Percentiles rank a stretch among this genome's conserved stretches.
These are phyloP conservation scores for Prosopis cineraria DNA, from an alignment of 306 rosid genomes.

Conservation along the genomic window DNA sequence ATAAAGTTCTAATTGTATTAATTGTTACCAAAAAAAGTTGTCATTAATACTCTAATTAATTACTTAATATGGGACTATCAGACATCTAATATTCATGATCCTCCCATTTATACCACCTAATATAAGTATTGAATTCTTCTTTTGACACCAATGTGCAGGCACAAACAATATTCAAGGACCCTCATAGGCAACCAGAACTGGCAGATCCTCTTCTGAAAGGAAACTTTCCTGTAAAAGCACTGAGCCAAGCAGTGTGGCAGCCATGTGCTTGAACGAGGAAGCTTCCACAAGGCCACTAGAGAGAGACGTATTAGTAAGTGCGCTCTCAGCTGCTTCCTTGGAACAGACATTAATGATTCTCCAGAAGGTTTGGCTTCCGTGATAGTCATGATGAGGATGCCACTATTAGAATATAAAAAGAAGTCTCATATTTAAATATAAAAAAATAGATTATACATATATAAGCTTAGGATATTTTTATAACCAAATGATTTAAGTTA, in stretches of 20 bases:
- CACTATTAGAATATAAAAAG: too few relatives aligned
- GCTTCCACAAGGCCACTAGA: slow-evolving; percentile 70
- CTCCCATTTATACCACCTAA: not conserved
- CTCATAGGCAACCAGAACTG: slow-evolving; percentile 62
- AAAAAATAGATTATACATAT: too few relatives aligned
- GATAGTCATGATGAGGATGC: not conserved
- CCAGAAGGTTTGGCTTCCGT: not conserved
- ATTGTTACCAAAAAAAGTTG: too few relatives aligned
- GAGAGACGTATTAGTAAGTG: slow-evolving; percentile 81
- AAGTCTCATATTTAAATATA: too few relatives aligned
- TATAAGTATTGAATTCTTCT: not conserved
- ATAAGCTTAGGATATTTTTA: too few relatives aligned
- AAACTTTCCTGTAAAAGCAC: slow-evolving; percentile 61
- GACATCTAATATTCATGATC: too few relatives aligned
- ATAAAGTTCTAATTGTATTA: too few relatives aligned
- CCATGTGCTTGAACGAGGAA: slow-evolving; percentile 94
- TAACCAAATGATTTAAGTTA: too few relatives aligned
- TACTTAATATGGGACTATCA: too few relatives aligned
- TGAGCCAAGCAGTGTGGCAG: slow-evolving; percentile 91
- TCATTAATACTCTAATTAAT: too few relatives aligned
- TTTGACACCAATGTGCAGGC: slow-evolving; percentile 50
- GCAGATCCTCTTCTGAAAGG: slow-evolving; percentile 71
- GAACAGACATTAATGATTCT: not conserved
- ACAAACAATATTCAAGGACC: slow-evolving; percentile 75
- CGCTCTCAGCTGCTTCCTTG: slow-evolving; percentile 49